Evolutionary conservation across 495 filamentous ascomycete genomes (phyloP).

Genomic region (Pyrenopolyporus hunteri): DNA sequence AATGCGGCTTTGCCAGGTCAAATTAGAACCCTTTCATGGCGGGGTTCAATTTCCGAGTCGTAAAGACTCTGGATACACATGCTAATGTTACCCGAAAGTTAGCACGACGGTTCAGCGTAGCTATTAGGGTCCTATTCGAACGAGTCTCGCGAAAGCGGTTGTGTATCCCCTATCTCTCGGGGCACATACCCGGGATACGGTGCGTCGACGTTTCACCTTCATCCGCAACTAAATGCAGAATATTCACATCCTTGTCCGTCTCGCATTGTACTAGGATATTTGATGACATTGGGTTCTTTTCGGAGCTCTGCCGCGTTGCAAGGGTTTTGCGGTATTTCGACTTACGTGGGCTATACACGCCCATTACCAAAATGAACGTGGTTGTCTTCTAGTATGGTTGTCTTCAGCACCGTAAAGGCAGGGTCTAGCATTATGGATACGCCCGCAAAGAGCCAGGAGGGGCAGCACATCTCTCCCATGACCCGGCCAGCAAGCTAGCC

Average conservation of each 20-base stretch:
- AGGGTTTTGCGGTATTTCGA: conserved; percentile 2
- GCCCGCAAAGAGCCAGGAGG: conserved; percentile 23
- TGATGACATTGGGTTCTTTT: conserved; percentile 4
- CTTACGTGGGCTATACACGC: background rate
- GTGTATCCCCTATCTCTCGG: conserved; percentile 1
- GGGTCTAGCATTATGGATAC: conserved; percentile 31
- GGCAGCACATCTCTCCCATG: conserved; percentile 19
- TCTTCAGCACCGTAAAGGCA: conserved; percentile 14
- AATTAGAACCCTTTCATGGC: background rate
- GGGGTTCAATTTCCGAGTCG: background rate
- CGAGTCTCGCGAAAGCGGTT: background rate
- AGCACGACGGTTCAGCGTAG: background rate
- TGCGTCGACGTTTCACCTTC: conserved; percentile 37
- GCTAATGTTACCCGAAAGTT: background rate
- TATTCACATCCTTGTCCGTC: conserved; percentile 31
- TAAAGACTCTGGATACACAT: background rate
- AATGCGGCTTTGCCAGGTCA: conserved; percentile 1
- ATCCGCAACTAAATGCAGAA: conserved; percentile 29
- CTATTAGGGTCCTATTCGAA: background rate
- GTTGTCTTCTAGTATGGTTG: background rate
- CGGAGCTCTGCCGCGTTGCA: conserved; percentile 12
- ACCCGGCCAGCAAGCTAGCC: conserved; percentile 20
- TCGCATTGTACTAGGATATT: conserved; percentile 33
- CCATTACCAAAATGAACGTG: conserved; percentile 16
- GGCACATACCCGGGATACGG: conserved; percentile 18